Conservation (phyloP, 352 stramenopile genomes). For the Elongisporangium prolatum region DNA sequence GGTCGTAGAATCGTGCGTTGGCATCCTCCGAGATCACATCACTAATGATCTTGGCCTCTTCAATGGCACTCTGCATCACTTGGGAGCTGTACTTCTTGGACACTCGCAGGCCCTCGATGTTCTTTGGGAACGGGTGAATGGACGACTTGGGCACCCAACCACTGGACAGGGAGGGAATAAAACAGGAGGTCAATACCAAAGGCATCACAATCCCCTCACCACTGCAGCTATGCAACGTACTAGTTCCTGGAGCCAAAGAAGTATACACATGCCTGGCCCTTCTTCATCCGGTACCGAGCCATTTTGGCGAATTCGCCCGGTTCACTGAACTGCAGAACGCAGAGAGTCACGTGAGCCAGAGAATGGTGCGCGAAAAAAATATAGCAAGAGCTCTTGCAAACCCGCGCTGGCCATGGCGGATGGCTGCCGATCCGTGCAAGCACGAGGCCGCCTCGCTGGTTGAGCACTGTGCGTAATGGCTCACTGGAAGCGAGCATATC, state of each 20-base stretch:
- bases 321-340: slow-evolving; percentile 60
- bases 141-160: slow-evolving; percentile 71
- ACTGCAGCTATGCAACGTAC: too few species aligned
- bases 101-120: slow-evolving; percentile 47
- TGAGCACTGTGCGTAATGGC: slow-evolving; percentile 61
- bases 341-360: slow-evolving; percentile 4
- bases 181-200: slow-evolving; percentile 2
- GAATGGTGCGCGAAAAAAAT: not conserved
- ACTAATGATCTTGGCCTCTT: slow-evolving; percentile 64
- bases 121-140: slow-evolving; percentile 69
- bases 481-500: slow-evolving; percentile 58
- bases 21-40: slow-evolving; percentile 49
- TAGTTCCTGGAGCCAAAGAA: slow-evolving; percentile 87
- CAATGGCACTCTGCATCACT: slow-evolving; percentile 66
- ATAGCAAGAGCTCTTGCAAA: slow-evolving; percentile 16
- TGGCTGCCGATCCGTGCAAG: slow-evolving; percentile 76
- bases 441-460: slow-evolving; percentile 72
- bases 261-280: slow-evolving; percentile 76
- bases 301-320: slow-evolving; percentile 81
- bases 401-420: slow-evolving; percentile 76
- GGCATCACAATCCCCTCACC: slow-evolving; percentile 1
- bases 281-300: slow-evolving; percentile 66
- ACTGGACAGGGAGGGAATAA: slow-evolving; percentile 19
- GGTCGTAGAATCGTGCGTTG: slow-evolving; percentile 64
- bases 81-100: slow-evolving; percentile 70